Percentiles rank a stretch among this genome's conserved stretches.
Evolutionary conservation across 2,329 filamentous ascomycete species (phyloP).

Genomic region (Colletotrichum zoysiae): DNA sequence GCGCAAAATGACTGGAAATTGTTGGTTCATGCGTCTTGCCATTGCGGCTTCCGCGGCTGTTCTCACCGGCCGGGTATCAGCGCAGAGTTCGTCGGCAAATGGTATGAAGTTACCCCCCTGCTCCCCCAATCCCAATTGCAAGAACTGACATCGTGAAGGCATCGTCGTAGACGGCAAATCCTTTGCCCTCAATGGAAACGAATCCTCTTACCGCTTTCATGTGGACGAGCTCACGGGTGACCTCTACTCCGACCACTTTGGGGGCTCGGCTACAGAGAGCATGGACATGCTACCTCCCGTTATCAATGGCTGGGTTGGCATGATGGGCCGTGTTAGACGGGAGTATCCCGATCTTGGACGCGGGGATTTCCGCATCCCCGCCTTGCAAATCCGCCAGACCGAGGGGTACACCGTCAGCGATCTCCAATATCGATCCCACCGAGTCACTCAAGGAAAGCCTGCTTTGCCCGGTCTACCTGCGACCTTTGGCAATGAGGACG

Average conservation of each 20-base stretch:
- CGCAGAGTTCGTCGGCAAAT: slow-evolving; percentile 19
- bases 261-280: slow-evolving; percentile 66
- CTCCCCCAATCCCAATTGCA: fast-evolving
- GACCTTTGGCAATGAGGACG: slow-evolving; percentile 67
- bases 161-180: slow-evolving; percentile 66
- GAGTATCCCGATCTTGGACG: slow-evolving; percentile 75
- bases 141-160: slow-evolving; percentile 50
- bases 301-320: slow-evolving; percentile 66
- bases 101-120: background rate
- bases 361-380: slow-evolving; percentile 72
- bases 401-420: slow-evolving; percentile 70
- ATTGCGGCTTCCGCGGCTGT: slow-evolving; percentile 10
- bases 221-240: slow-evolving; percentile 68
- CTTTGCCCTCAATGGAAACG: slow-evolving; percentile 68
- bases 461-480: slow-evolving; percentile 67
- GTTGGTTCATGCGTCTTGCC: slow-evolving; percentile 13
- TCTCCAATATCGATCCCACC: slow-evolving; percentile 69
- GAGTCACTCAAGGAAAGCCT: slow-evolving; percentile 69
- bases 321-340: slow-evolving; percentile 63
- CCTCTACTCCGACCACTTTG: slow-evolving; percentile 72
- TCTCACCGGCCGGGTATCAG: background rate
- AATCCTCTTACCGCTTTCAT: slow-evolving; percentile 73
- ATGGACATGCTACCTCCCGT: slow-evolving; percentile 48
- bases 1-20: slow-evolving; percentile 5
- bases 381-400: slow-evolving; percentile 70